These are phyloP conservation scores for Carallia pectinifolia DNA, from an alignment of 345 rosid species.

Conservation along the genomic window DNA sequence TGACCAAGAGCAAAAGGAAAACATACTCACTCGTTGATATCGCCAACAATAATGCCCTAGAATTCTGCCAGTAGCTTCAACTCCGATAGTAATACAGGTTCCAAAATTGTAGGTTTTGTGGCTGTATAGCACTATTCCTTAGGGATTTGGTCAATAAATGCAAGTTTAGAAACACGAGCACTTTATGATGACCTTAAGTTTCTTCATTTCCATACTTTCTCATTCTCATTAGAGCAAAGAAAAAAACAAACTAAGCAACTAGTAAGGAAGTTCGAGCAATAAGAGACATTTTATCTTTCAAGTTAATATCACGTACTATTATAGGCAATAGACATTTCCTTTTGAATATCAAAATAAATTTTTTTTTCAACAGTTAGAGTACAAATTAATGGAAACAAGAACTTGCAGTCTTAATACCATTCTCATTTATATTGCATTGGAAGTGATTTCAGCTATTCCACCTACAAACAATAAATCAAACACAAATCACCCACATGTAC, in stretches of 20 bases:
- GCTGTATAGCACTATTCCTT: conserved; percentile 65
- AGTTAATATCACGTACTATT: too few species aligned
- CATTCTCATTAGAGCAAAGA: too few species aligned
- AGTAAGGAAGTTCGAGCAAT: too few species aligned
- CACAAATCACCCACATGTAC: too few species aligned
- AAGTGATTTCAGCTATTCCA: conserved; percentile 34
- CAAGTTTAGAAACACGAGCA: background rate
- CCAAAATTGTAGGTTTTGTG: conserved; percentile 87
- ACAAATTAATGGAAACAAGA: too few species aligned
- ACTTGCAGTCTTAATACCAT: conserved; percentile 21
- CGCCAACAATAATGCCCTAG: conserved; percentile 96
- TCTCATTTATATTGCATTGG: conserved; percentile 25
- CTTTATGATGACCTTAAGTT: too few species aligned
- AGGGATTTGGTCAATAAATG: conserved; percentile 3
- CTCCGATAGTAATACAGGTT: conserved; percentile 94
- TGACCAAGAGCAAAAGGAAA: background rate
- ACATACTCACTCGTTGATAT: conserved; percentile 81
- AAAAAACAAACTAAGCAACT: too few species aligned
- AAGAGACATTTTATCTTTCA: too few species aligned
- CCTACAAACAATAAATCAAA: too few species aligned
- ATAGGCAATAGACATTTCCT: too few species aligned
- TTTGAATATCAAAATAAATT: background rate
- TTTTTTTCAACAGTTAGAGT: background rate
- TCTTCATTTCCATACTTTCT: too few species aligned
- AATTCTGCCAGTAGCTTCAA: conserved; percentile 90